These are phyloP conservation scores for Nepenthes mirabilis DNA, from an alignment of 148 eudicot species.

Conservation along the genomic window DNA sequence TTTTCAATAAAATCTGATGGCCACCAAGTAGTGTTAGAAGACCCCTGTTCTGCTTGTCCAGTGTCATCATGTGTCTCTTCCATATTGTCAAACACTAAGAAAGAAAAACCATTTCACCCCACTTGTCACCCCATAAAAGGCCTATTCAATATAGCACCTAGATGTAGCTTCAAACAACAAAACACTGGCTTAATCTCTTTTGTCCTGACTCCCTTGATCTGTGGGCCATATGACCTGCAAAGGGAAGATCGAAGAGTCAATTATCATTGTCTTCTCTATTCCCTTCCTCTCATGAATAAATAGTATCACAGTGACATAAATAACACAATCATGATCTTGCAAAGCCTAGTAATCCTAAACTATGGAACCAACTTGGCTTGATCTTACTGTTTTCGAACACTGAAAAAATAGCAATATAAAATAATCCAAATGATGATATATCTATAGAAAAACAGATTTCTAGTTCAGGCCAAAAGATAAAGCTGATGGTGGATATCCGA, in stretches of 20 bases:
- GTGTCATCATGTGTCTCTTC: constrained; percentile 53
- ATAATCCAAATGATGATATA: too few species aligned
- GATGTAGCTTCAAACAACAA: constrained; percentile 11
- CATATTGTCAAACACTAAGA: constrained; percentile 44
- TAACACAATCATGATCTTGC: too few species aligned
- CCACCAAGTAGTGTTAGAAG: constrained; percentile 63
- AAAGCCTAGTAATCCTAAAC: too few species aligned
- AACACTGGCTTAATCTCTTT: constrained; percentile 18
- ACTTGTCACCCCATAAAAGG: constrained; percentile 34
- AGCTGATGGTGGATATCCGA: too few species aligned
- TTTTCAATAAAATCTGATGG: constrained; percentile 59
- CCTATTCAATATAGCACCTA: constrained; percentile 11
- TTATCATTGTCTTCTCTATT: too few species aligned
- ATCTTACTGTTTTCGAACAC: too few species aligned
- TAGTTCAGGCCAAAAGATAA: too few species aligned
- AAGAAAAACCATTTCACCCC: constrained; percentile 39
- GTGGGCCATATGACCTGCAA: constrained; percentile 31
- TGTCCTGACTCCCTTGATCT: constrained; percentile 10
- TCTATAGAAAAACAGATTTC: too few species aligned
- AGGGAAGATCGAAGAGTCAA: constrained; percentile 1
- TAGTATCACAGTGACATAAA: too few species aligned
- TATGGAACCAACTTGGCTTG: too few species aligned
- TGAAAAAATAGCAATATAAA: too few species aligned
- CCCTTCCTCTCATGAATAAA: too few species aligned
- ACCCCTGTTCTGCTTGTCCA: constrained; percentile 52